Conservation (phyloP, 208 protist species). For the Leishmania arabica region DNA sequence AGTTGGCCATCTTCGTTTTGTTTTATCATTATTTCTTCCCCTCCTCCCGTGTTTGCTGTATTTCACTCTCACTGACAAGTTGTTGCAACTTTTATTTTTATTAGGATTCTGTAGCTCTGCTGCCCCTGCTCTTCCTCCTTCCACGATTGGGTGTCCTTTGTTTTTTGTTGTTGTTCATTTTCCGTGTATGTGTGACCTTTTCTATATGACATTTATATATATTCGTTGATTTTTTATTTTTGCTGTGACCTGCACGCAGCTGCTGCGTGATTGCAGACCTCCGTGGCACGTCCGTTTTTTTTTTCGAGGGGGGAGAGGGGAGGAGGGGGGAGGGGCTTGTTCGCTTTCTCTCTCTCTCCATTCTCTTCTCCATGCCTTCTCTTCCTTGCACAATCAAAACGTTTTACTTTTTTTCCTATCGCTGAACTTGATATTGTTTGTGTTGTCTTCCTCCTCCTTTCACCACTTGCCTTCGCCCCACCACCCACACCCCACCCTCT, state of each 20-base stretch:
- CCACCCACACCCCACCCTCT: background rate
- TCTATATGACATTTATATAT: background rate
- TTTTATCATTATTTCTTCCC: no score
- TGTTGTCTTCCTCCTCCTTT: background rate
- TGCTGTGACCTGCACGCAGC: background rate
- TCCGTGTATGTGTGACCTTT: background rate
- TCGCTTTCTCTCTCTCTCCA: background rate
- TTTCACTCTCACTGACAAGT: no score
- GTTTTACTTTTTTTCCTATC: background rate
- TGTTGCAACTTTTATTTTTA: no score
- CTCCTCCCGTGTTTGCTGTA: no score
- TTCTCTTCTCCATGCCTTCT: background rate
- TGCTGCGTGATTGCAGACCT: background rate
- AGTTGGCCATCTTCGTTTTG: no score
- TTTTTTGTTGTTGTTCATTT: no score
- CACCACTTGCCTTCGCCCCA: background rate
- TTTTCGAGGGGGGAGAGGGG: no score
- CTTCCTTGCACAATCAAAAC: background rate
- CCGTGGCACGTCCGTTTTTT: background rate
- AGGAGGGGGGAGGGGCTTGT: no score
- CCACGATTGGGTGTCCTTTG: background rate
- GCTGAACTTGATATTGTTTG: background rate
- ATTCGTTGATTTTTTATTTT: no score
- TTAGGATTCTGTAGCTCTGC: background rate
- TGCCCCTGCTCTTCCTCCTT: background rate